Base-by-base conservation (phyloP, 2,329 filamentous ascomycete species). In the Colletotrichum zoysiae region DNA sequence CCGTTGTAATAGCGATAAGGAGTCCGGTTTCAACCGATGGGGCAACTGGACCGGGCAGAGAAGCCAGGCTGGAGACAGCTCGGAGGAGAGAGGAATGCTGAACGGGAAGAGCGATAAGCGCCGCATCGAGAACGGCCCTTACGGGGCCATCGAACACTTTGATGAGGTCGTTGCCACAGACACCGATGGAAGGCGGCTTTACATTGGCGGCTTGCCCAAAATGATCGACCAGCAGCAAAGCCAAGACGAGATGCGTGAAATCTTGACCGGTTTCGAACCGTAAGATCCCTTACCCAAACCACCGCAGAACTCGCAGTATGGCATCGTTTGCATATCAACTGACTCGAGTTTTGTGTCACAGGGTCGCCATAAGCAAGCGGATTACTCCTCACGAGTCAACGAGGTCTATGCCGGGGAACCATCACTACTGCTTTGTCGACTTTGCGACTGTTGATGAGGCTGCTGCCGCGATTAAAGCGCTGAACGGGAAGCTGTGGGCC, bases 371-470 rank as follows among this genome's bases (percentile, higher is more conserved):
- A 58, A 82, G 85, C 74, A 87, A 87, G 75, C 81, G 85, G 23
- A 91, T 88, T 83, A 91, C 85, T 58, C 89, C 86, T 73, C 90
- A 84, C 77, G 89, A 82, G 76, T 88, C 80, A 76, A 91, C 85
- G 70, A 82, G 81, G 35, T 78, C 82, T n/a, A 82, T 83, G 51
- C 81, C 84, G 0, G 88, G 88, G 40, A 86, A 88, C 74, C 85
- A 89, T 76, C 87, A 91, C 79, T 92, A 89, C 79, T 88, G 89
- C 75, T 92, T 92, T 71, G 88, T 92, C n/a, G 89, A 92, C 75
- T 86, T 92, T 67, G 82, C 81, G 59, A 87, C 84, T 7, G 77
- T 81, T 0, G 85, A 89, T 64, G 86, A 91, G 73, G 88, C 88
- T 0, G 79, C 84, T 44, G 79, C 79, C 12, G 90, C 89, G 30